Evolutionary conservation across 2,329 filamentous ascomycete species (phyloP).

Genomic region (Aspergillus aculeatinus): DNA sequence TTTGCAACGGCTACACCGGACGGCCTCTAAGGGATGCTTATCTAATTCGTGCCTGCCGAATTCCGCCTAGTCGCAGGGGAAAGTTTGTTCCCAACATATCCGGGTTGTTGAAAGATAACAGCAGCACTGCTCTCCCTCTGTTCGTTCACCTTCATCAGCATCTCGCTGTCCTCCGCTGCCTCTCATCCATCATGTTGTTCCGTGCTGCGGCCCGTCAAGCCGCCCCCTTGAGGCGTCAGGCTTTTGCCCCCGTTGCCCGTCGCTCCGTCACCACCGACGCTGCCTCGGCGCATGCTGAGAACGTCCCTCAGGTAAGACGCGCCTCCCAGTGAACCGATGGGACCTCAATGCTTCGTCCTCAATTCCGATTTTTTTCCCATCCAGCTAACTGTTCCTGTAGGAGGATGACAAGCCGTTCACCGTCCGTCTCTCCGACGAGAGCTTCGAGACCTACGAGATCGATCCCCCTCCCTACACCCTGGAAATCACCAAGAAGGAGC

Average conservation of each 20-base stretch:
- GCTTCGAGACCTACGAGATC: conserved; percentile 98
- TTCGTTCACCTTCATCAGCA: conserved; percentile 17
- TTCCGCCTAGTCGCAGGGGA: conserved; percentile 31
- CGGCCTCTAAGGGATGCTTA: conserved; percentile 22
- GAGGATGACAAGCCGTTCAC: conserved; percentile 92
- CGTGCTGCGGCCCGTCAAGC: conserved; percentile 63
- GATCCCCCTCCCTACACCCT: conserved; percentile 93
- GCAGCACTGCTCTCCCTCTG: conserved; percentile 22
- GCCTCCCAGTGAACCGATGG: neutral
- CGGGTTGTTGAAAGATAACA: conserved; percentile 32
- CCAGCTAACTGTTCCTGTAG: conserved; percentile 47
- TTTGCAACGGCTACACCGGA: conserved; percentile 36
- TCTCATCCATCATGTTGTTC: conserved; percentile 63
- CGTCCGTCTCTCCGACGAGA: conserved; percentile 92
- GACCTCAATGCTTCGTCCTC: conserved; percentile 3
- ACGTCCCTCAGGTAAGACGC: conserved; percentile 64
- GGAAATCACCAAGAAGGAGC: conserved; percentile 91
- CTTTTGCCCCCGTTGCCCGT: conserved; percentile 52
- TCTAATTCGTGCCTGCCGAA: conserved; percentile 20
- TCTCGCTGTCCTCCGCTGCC: conserved; percentile 31
- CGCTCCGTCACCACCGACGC: conserved; percentile 93
- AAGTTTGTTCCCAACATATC: conserved; percentile 38
- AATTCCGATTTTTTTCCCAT: conserved; percentile 4
- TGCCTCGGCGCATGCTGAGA: conserved; percentile 84
- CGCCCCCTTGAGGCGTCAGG: conserved; percentile 55